Percentiles rank a stretch among this genome's conserved stretches.
phyloP scores from a whole-genome alignment of 2,329 filamentous ascomycete species.

The Colletotrichum sp. region DNA sequence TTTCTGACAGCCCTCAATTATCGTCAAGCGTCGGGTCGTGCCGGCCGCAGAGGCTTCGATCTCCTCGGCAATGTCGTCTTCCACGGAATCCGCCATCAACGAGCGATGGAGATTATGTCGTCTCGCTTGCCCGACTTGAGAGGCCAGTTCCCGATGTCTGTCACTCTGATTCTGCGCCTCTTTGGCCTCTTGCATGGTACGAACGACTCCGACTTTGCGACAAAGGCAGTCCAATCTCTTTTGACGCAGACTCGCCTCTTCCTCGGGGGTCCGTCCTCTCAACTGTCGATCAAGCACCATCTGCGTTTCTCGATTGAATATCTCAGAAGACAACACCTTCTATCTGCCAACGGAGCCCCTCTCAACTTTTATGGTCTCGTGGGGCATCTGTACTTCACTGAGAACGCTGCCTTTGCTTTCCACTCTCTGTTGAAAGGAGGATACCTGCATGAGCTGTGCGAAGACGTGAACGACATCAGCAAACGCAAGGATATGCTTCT shows the following conservation, averaged over 20 bases:
- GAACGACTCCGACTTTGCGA: slow-evolving; percentile 65
- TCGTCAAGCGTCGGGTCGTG: slow-evolving; percentile 77
- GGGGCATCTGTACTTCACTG: slow-evolving; percentile 77
- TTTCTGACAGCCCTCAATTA: slow-evolving; percentile 79
- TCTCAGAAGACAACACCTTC: slow-evolving; percentile 70
- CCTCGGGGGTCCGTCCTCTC: slow-evolving; percentile 71
- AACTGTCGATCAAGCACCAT: slow-evolving; percentile 75
- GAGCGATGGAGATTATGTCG: slow-evolving; percentile 73
- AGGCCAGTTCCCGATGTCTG: slow-evolving; percentile 81
- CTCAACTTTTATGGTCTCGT: slow-evolving; percentile 76
- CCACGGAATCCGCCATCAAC: slow-evolving; percentile 64
- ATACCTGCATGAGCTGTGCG: slow-evolving; percentile 70
- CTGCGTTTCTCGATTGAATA: slow-evolving; percentile 84
- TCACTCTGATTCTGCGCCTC: slow-evolving; percentile 72
- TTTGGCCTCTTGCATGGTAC: slow-evolving; percentile 72
- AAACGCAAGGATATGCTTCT: slow-evolving; percentile 55
- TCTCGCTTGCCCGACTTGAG: slow-evolving; percentile 75
- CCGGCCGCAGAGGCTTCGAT: slow-evolving; percentile 82
- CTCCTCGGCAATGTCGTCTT: slow-evolving; percentile 84
- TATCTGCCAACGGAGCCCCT: slow-evolving; percentile 65
- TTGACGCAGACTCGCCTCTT: slow-evolving; percentile 74
- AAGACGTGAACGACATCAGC: slow-evolving; percentile 48
- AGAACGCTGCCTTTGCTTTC: slow-evolving; percentile 78
- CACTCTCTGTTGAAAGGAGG: slow-evolving; percentile 75
- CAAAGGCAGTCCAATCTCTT: slow-evolving; percentile 67